Percentiles rank a stretch among this genome's conserved stretches.
These are phyloP conservation scores for Fusarium clavum DNA, from an alignment of 2,329 filamentous ascomycete genomes.

Conservation along the genomic window DNA sequence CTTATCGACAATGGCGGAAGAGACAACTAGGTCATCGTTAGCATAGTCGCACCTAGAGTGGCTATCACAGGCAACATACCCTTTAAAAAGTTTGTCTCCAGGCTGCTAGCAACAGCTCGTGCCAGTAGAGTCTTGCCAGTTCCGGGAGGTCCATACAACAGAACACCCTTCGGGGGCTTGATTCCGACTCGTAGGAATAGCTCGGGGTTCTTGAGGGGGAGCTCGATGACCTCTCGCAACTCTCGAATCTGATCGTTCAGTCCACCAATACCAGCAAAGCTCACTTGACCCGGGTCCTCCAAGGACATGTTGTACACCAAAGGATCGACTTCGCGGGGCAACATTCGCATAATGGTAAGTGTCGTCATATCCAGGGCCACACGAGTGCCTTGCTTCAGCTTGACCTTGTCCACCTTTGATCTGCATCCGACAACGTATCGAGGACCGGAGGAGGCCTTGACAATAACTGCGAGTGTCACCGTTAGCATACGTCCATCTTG, in stretches of 20 bases:
- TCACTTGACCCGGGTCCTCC: slow-evolving; percentile 97
- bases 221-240: slow-evolving; percentile 95
- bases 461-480: slow-evolving; percentile 76
- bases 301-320: slow-evolving; percentile 99
- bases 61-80: slow-evolving; percentile 63
- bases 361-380: slow-evolving; percentile 99
- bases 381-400: slow-evolving; percentile 97
- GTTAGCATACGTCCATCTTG: slow-evolving; percentile 36
- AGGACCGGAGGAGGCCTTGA: slow-evolving; percentile 96
- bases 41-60: not conserved
- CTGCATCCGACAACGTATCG: slow-evolving; percentile 98
- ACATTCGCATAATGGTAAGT: slow-evolving; percentile 99
- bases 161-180: slow-evolving; percentile 97
- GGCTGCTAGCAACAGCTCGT: slow-evolving; percentile 91
- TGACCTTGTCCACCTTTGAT: slow-evolving; percentile 96
- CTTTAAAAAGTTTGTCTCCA: slow-evolving; percentile 99
- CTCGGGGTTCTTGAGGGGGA: slow-evolving; percentile 98
- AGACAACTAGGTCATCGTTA: slow-evolving; percentile 76
- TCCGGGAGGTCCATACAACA: slow-evolving; percentile 95
- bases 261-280: slow-evolving; percentile 96
- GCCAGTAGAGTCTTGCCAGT: slow-evolving; percentile 97
- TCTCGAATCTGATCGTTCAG: slow-evolving; percentile 99
- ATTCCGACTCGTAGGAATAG: slow-evolving; percentile 97
- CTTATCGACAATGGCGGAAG: slow-evolving; percentile 98
- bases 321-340: slow-evolving; percentile 97